phyloP scores from a whole-genome alignment of 371 early-diverging fungal genomes.

The Apophysomyces ossiformis region DNA sequence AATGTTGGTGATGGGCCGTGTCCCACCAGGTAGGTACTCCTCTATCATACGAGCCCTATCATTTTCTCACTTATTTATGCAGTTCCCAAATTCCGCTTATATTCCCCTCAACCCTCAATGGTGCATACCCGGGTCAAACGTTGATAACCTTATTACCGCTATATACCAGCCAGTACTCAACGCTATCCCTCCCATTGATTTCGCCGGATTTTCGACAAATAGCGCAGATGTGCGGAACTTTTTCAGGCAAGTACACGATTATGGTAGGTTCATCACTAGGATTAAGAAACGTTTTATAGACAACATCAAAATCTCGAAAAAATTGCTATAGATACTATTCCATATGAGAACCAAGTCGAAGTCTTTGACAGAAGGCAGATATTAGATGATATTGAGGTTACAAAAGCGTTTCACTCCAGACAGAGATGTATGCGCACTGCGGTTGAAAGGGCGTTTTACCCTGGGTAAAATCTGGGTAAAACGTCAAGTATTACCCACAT shows the following conservation, averaged over 20 bases:
- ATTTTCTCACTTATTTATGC: too few relatives aligned
- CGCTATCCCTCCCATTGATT: neutral
- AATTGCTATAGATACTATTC: constrained; percentile 2
- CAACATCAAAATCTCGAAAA: neutral
- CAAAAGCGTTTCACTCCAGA: neutral
- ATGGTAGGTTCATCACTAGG: neutral
- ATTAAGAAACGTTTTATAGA: neutral
- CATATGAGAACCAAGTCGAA: constrained; percentile 1
- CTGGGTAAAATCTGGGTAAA: too few relatives aligned
- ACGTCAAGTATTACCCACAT: too few relatives aligned
- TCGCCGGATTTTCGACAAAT: constrained; percentile 3
- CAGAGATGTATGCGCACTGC: neutral
- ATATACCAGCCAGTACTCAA: too few relatives aligned
- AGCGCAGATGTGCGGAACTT: constrained; percentile 1
- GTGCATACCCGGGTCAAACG: too few relatives aligned
- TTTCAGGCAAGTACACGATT: neutral
- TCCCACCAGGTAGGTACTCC: too few relatives aligned
- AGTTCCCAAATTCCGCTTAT: too few relatives aligned
- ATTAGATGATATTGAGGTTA: constrained; percentile 3
- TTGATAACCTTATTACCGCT: too few relatives aligned
- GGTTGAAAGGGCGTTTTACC: too few relatives aligned
- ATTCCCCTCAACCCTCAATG: too few relatives aligned
- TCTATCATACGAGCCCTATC: too few relatives aligned
- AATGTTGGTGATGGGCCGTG: too few relatives aligned
- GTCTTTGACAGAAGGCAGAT: neutral